These are phyloP conservation scores for Royoungia palumana DNA, from an alignment of 768 basidiomycete genomes.

Conservation along the genomic window DNA sequence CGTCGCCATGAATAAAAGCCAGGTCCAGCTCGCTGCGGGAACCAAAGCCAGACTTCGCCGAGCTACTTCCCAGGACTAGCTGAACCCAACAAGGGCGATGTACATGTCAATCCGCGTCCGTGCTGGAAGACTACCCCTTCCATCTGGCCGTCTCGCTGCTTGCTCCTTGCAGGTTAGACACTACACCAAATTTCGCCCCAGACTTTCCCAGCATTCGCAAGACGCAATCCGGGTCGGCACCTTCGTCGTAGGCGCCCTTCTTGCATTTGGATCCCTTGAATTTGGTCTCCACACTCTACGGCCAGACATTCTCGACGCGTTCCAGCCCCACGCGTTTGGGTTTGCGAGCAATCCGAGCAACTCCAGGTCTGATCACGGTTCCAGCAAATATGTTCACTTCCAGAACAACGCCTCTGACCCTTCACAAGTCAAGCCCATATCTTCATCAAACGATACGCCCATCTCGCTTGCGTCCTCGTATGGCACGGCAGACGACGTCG, in stretches of 20 bases:
- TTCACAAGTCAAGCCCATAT: background rate
- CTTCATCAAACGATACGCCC: background rate
- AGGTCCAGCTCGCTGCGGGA: no score
- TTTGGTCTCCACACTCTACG: constrained; percentile 18
- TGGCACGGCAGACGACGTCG: constrained; percentile 45
- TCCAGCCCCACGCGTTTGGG: constrained; percentile 5
- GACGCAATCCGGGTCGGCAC: constrained; percentile 7
- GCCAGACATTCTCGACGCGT: background rate
- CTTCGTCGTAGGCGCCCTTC: constrained; percentile 17
- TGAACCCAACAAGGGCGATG: background rate
- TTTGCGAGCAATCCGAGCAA: background rate
- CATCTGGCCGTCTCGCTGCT: background rate
- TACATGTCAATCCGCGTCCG: background rate
- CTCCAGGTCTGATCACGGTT: background rate
- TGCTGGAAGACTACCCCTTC: background rate
- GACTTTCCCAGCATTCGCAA: background rate
- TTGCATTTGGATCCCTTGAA: constrained; percentile 20
- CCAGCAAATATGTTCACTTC: constrained; percentile 1
- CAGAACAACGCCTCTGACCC: background rate
- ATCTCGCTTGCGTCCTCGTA: constrained; percentile 31
- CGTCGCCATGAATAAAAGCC: no score
- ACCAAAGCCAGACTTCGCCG: no score
- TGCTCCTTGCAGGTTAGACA: constrained; percentile 1
- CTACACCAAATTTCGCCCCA: background rate
- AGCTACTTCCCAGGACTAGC: background rate